Base-by-base conservation (phyloP, 2,329 filamentous ascomycete species). In the Sordariomycetes sp. region DNA sequence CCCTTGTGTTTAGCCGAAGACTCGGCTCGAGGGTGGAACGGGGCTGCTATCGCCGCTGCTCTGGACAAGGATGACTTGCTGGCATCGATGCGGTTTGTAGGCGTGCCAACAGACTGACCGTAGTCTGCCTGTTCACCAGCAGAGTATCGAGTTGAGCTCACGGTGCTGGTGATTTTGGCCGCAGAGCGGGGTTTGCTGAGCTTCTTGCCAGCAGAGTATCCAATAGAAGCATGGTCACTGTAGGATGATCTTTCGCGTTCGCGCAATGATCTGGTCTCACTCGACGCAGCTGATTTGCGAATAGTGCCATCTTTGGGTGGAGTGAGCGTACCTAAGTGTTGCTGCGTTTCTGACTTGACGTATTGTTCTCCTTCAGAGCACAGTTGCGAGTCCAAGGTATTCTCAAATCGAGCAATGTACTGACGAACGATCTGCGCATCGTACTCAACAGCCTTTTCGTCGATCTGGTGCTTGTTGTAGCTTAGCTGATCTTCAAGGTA, bases 401-500 rank as follows among this genome's bases (percentile, higher is more conserved):
- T 51, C 43, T 75, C 68, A 37, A 77, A 75, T 28, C 66, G 57
- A 18, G 56, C 50, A 36, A 77, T 66, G 21, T 64, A 62, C 16
- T 58, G 51, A n/a, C 58, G 53, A 37, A 73, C 47, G 23, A 57
- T 48, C 23, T 57, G 46, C 4, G 57, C 62, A 28, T 64, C 61
- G 18, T 54, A 46, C 39, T 67, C 60, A 49, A 74, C 66, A 21
- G 61, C 53, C 40, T 60, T 63, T 42, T 73, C 71, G 38, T 79
- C 74, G 40, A 79, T 74, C 43, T 79, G 74, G 41, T 79, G 72
- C 42, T 65, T 69, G 47, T 79, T 79, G 57, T 72, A 76, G 34
- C 67, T 64, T 29, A 79, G 51, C 42, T 80, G 74, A 39, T 73
- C 68, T 41, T 77, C 67, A 26, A 70, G 59, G 37, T 69, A 68